Evolutionary conservation across 2,329 filamentous ascomycete genomes (phyloP), one percentile per base, ranked within the genome.

Genomic region (Cladosporium sp.): DNA sequence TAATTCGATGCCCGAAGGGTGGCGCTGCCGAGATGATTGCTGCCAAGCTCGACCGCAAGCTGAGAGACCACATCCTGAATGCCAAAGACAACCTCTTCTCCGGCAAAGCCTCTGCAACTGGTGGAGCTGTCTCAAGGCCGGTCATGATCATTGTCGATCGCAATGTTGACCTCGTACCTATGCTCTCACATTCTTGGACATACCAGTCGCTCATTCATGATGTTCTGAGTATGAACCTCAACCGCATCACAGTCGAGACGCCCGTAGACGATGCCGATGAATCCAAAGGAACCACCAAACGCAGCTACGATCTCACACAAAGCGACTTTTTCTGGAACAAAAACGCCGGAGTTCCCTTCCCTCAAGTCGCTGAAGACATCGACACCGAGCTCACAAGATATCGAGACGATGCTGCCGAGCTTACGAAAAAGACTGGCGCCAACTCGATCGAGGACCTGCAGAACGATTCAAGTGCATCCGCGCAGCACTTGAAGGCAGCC

Each of bases 51-150:
- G 93, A 98, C 67, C 84, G 93, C 53, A 98, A 97, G 68, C 80
- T 98, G 18, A 84, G 93, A 62, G 93, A 98, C 63, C 93, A 98
- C 67, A 88, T 97, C 47, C 78, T 98, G 55, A 97, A 97, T 69
- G 95, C 92, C 11, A 97, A 96, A 73, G 92, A 96, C 65, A 97
- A 96, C 63, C 79, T 98, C 4, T 98, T 98, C 68, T 94, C 90
- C 0, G 71, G 73, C 35, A 72, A 69, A 51, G 77, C 83, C 45
- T 78, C 86, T 53, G 78, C 84, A 38, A 78, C 85, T 54, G 76
- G 83, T 2, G 72, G 73, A 30, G 73, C 76, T n/a, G 80, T 84
- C 7, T 87, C 88, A 19, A 78, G 94, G 42, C 93, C 94, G 0
- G 89, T 97, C 0, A 80, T 98, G 39, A 83, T 98, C 57, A 86